Evolutionary conservation across 805 yeast species (phyloP), one percentile per base, ranked within the genome.

Genomic region (Wickerhamomyces kurtzmanii): DNA sequence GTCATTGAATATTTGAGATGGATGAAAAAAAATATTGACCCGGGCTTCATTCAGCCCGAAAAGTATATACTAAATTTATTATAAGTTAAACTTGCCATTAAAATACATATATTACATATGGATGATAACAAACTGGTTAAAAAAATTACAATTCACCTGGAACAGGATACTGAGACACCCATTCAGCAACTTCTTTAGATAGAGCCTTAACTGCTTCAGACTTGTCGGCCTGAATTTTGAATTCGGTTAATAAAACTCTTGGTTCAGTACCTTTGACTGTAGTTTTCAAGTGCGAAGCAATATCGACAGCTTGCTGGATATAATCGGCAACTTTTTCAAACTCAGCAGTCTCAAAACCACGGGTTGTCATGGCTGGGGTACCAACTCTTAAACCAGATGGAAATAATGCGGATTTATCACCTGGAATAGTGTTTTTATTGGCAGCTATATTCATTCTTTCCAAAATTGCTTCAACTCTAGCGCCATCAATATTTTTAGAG

Each of bases 321-420:
- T 75, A 87, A 40, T 66, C 62, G 30, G 77, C 94, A 46, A 89
- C 81, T 50, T 69, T 73, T 45, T 59, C 69, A 58, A 89, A 91
- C 53, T 91, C 96, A 34, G 65, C 77, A 56, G 82, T 86, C 34
- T 86, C 82, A 47, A 86, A 73, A 42, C 98, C 98, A 66, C 98
- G 84, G 34, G 96, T 84, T 39, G 96, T 75, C 97, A 89, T 89
- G 32, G 96, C 96, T 41, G 98, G 98, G 28, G 98, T 82, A 51
- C 98, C 98, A 37, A 89, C 80, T 65, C 98, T 82, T 40, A 89
- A 75, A 56, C 98, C 98, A 47, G 94, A 89, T 54, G 98, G 97
- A 39, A 86, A 89, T 39, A 89, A 70, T 30, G 97, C 97, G 24
- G 94, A 81, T 61, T 81, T 84, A 64, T 89, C 98, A 53, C 96